Conservation (phyloP, 225 moss, liverwort and hornwort species). For the Marchantia polymorpha region DNA sequence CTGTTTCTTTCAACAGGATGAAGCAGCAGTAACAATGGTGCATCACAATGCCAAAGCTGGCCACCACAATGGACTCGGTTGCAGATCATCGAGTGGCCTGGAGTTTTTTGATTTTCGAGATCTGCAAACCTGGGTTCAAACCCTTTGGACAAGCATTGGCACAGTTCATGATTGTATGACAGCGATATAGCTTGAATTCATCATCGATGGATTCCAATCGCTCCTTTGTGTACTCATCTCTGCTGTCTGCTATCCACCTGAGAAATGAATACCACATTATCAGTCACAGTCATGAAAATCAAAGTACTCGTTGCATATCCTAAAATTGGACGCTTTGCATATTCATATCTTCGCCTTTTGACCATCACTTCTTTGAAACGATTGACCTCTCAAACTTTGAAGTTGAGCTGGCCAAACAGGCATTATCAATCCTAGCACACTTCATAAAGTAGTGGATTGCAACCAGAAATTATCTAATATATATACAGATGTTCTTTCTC, state of each 20-base stretch:
- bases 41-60: not conserved
- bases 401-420: too few relatives aligned
- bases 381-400: too few relatives aligned
- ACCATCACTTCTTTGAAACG: too few relatives aligned
- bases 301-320: too few relatives aligned
- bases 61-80: too few relatives aligned
- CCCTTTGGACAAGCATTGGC: conserved; percentile 77
- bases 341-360: too few relatives aligned
- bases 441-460: too few relatives aligned
- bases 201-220: conserved; percentile 81
- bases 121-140: conserved; percentile 91
- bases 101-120: conserved; percentile 53
- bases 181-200: conserved; percentile 90
- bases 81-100: conserved; percentile 41
- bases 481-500: too few relatives aligned
- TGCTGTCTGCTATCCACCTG: conserved; percentile 90
- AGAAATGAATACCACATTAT: not conserved
- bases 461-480: too few relatives aligned
- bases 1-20: not conserved
- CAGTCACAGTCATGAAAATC: not conserved
- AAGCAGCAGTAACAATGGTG: not conserved
- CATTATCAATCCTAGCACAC: too few relatives aligned
- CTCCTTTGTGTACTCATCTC: conserved; percentile 90
- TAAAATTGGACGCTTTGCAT: too few relatives aligned
- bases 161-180: conserved; percentile 96